phyloP scores from a whole-genome alignment of 306 rosid species.

The Fagus crenata region DNA sequence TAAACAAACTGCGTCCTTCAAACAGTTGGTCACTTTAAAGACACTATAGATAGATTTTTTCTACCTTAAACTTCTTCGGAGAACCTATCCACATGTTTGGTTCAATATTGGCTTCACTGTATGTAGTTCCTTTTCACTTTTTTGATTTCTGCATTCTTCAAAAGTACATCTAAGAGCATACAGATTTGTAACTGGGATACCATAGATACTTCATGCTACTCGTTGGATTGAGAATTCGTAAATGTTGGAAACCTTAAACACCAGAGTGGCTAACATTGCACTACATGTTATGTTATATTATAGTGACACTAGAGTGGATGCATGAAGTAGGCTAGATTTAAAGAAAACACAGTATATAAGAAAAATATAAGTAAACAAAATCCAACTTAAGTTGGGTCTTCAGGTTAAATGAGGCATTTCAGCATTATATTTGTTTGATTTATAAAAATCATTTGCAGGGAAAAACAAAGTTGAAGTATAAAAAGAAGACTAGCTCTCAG shows the following conservation, averaged over 20 bases:
- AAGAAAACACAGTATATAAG: neutral
- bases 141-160: neutral
- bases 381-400: neutral
- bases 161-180: neutral
- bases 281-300: neutral
- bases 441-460: conserved; percentile 40
- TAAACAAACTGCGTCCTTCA: neutral
- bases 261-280: neutral
- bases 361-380: neutral
- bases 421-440: conserved; percentile 7
- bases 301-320: too few relatives aligned
- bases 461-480: conserved; percentile 37
- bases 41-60: too few relatives aligned
- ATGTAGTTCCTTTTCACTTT: neutral
- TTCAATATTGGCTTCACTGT: too few relatives aligned
- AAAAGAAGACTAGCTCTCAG: conserved; percentile 39
- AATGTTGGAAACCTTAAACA: neutral
- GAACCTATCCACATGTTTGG: neutral
- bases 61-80: neutral
- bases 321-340: neutral
- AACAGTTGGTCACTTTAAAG: neutral
- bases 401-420: neutral
- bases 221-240: neutral
- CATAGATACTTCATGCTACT: neutral
- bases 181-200: neutral